Percentiles rank a stretch among this genome's conserved stretches.
Evolutionary conservation across 108 stramenopile species (phyloP).

Genomic region (Fragilariopsis cylindrus): DNA sequence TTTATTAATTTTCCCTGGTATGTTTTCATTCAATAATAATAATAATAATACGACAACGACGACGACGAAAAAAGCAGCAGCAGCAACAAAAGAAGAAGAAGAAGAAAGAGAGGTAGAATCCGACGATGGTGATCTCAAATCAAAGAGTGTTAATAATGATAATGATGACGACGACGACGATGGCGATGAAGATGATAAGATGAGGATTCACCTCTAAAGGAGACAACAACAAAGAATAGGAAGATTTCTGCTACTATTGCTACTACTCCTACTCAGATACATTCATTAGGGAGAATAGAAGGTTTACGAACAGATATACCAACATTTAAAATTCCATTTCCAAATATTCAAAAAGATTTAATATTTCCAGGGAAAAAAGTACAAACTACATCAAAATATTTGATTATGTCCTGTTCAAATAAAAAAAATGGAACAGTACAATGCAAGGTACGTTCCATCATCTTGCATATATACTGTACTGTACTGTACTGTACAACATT

Average conservation of each 20-base stretch:
- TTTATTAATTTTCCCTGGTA: slow-evolving; percentile 43
- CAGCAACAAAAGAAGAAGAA: not conserved
- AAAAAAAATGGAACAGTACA: slow-evolving; percentile 45
- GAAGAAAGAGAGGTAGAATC: slow-evolving; percentile 12
- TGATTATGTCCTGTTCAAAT: slow-evolving; percentile 34
- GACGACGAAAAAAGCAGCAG: not conserved
- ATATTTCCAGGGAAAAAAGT: slow-evolving; percentile 47
- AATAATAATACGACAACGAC: not conserved
- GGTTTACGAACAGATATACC: slow-evolving; percentile 34
- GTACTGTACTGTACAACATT: not conserved
- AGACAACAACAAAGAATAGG: not conserved
- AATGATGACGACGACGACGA: not conserved
- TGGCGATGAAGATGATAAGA: not conserved
- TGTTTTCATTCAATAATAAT: slow-evolving; percentile 23
- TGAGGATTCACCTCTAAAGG: not conserved
- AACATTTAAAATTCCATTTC: slow-evolving; percentile 37
- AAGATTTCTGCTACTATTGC: not conserved
- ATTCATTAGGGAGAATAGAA: slow-evolving; percentile 40
- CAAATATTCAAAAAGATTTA: slow-evolving; percentile 14
- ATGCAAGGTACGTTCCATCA: slow-evolving; percentile 46
- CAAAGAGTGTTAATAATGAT: not conserved
- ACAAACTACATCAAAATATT: slow-evolving; percentile 38
- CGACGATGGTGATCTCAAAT: slow-evolving; percentile 7
- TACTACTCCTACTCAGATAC: not conserved
- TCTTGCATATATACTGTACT: not conserved